Conservation (phyloP, 192 early-diverging fungal species). For the Blastocladiella britannica region DNA sequence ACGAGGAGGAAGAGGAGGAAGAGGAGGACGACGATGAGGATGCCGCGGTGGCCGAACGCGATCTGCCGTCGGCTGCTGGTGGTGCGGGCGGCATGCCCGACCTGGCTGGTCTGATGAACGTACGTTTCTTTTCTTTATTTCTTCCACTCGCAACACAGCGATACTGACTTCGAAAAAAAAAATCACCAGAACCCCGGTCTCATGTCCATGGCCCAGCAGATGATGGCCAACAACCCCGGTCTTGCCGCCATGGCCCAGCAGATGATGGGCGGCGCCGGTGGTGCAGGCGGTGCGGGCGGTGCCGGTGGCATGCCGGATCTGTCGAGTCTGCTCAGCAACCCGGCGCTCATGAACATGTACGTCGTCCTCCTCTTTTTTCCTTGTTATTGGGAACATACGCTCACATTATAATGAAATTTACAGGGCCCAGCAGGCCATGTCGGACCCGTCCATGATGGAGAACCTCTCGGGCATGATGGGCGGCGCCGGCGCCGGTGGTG, state of each 20-base stretch:
- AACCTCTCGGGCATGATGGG: not conserved
- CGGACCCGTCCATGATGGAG: not conserved
- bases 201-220: conserved; percentile 86
- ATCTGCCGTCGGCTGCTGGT: conserved; percentile 1
- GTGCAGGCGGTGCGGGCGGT: not conserved
- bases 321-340: conserved; percentile 48
- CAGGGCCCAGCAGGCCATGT: not conserved
- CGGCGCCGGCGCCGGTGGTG: not conserved
- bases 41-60: not conserved
- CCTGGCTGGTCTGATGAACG: conserved; percentile 10
- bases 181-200: conserved; percentile 92
- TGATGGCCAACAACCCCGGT: conserved; percentile 89
- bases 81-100: conserved; percentile 12
- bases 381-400: not conserved
- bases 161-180: no score
- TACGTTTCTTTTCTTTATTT: no score
- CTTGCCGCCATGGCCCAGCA: conserved; percentile 66
- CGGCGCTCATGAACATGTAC: conserved; percentile 33
- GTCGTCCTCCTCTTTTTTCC: not conserved
- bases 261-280: conserved; percentile 47
- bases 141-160: no score
- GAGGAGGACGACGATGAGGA: not conserved
- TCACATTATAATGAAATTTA: no score
- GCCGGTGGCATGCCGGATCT: conserved; percentile 15
- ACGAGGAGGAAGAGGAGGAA: not conserved